Evolutionary conservation across 2,329 filamentous ascomycete genomes (phyloP), one percentile per base, ranked within the genome.

Genomic region (Paecilomyces niveus): DNA sequence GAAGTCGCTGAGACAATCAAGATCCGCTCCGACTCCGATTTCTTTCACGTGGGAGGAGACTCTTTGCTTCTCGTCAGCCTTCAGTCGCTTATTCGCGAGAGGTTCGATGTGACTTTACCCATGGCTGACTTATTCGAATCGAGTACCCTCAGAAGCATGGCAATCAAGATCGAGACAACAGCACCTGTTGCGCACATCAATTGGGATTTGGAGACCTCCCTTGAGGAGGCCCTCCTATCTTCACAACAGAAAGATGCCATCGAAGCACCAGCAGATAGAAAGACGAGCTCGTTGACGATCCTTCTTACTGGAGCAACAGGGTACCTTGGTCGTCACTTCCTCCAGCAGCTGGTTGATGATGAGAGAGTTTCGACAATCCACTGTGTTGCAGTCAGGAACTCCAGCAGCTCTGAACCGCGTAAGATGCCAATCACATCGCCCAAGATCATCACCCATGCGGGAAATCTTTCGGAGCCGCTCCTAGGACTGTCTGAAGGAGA

Each of bases 371-470:
- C 35, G 7, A 15, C 13, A 5, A 39, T 39, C 35, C 35, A 39
- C n/a, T 39, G 35, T 39, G 35, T 39, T 39, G 35, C 35, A 2
- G 35, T 39, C 15, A 15, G 35, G 15, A n/a, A 39, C 26, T 29
- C 26, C 10, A n/a, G 35, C 15, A n/a, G 35, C 15, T 15, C 15
- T 39, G 35, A 15, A 39, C 35, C 13, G 7, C 13, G n/a, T 15
- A 8, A 39, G n/a, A n/a, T 39, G 35, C 13, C 35, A 15, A 26
- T 45, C 4, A 24, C 54, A 18, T 26, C 54, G 11, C 3, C 10
- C 50, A 64, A 64, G 39, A 22, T 65, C 9, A 50, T 13, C 13
- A 35, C 15, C 0, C 18, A 59, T 35, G 1, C 55, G 3, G 63
- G 62, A n/a, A 49, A 63, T 39, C 49, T 65, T 1, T 31, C 54